Conservation (phyloP, 2,329 filamentous ascomycete species). For the Aspergillus proliferans region DNA sequence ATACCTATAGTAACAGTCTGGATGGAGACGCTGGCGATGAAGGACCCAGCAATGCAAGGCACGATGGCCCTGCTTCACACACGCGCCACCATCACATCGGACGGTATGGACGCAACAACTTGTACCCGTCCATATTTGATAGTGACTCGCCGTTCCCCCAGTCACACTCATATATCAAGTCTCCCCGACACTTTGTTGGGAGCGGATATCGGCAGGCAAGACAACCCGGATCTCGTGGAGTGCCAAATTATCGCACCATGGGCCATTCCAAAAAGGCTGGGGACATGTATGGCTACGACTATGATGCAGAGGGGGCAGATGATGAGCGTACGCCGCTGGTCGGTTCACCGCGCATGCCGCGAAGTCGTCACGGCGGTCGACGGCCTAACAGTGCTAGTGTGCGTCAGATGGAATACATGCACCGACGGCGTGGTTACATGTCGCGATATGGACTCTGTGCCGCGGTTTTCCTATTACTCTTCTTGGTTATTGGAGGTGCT, state of each 20-base stretch:
- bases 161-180: slow-evolving; percentile 59
- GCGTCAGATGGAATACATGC: slow-evolving; percentile 67
- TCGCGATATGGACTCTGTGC: slow-evolving; percentile 79
- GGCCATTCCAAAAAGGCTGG: slow-evolving; percentile 50
- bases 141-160: slow-evolving; percentile 65
- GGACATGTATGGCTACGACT: slow-evolving; percentile 65
- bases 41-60: slow-evolving; percentile 56
- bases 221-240: slow-evolving; percentile 63
- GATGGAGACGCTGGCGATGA: slow-evolving; percentile 63
- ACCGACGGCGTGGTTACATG: slow-evolving; percentile 59
- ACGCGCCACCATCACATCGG: slow-evolving; percentile 77
- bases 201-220: slow-evolving; percentile 57
- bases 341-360: slow-evolving; percentile 53
- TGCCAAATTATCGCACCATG: slow-evolving; percentile 43
- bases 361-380: slow-evolving; percentile 49
- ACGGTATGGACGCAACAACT: slow-evolving; percentile 65
- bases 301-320: slow-evolving; percentile 76
- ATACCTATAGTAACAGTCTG: slow-evolving; percentile 59
- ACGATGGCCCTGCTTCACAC: slow-evolving; percentile 48
- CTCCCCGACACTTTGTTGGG: slow-evolving; percentile 47
- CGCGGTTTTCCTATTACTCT: slow-evolving; percentile 71
- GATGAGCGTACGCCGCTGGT: slow-evolving; percentile 85
- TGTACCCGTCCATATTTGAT: slow-evolving; percentile 66
- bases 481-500: slow-evolving; percentile 76
- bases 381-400: slow-evolving; percentile 52